Evolutionary conservation across 495 filamentous ascomycete species (phyloP).

Genomic region (Tetracladium marchalianum): DNA sequence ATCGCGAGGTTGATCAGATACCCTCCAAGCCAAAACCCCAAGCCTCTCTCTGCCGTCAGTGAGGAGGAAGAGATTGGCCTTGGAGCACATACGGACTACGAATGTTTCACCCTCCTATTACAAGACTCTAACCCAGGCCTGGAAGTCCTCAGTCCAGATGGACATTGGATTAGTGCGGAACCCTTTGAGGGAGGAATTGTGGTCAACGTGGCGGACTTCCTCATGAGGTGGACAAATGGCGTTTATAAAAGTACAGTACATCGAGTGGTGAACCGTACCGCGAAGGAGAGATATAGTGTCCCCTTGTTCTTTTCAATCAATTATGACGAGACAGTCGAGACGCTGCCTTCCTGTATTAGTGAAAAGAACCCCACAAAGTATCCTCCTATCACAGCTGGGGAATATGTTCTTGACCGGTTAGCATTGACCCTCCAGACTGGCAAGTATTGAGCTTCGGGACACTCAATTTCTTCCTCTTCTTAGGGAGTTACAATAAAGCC

Average conservation of each 20-base stretch:
- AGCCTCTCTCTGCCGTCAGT: conserved; percentile 11
- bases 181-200: conserved; percentile 38
- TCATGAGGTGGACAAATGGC: conserved; percentile 35
- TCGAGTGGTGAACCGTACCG: conserved; percentile 34
- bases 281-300: conserved; percentile 33
- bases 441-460: conserved; percentile 2
- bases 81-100: conserved; percentile 39
- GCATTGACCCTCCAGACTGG: conserved; percentile 14
- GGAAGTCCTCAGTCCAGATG: conserved; percentile 40
- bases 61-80: conserved; percentile 31
- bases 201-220: conserved; percentile 37
- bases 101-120: conserved; percentile 26
- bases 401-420: conserved; percentile 18
- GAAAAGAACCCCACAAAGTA: conserved; percentile 14
- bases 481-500: too few species aligned
- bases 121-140: conserved; percentile 33
- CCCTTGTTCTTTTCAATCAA: conserved; percentile 33
- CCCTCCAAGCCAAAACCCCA: conserved; percentile 24
- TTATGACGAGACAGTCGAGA: conserved; percentile 20
- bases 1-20: conserved; percentile 36
- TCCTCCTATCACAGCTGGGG: conserved; percentile 17
- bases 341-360: conserved; percentile 11
- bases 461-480: too few species aligned
- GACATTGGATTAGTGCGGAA: conserved; percentile 32
- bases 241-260: conserved; percentile 37